Evolutionary conservation across 768 basidiomycete genomes (phyloP), one percentile per base, ranked within the genome.

Genomic region (Amanita exitialis): DNA sequence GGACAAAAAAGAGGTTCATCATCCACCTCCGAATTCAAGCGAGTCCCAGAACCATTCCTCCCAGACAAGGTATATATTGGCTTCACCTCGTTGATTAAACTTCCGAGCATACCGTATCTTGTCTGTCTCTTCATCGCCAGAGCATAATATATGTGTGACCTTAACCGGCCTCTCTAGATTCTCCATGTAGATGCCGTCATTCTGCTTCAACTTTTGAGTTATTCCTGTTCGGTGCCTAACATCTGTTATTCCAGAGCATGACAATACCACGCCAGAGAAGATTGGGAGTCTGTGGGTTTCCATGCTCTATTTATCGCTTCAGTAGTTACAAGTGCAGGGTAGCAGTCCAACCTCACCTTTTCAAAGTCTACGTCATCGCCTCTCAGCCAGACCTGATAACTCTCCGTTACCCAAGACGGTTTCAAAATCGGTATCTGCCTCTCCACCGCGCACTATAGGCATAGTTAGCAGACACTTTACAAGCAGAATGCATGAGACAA

Each of bases 31-130:
- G 60, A 80, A 89, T 37, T 83, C 80, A 2, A 94, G 59, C 23
- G 78, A 94, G 59, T 96, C 93, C 90, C 90, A 94, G 51, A 96
- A 86, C 94, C 94, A 97, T 55, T 95, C 92, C 60, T 94, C 91
- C 87, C 93, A 95, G 1, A 96, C 80, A 2, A 94, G 69, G 45
- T 77, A 72, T 28, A 92, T 91, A 39, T 77, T 73, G 4, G 83
- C 84, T 63, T 90, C 88, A 30, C 80, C 78, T 18, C 73, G 70
- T 15, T 69, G 62, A 60, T 86, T 86, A 58, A 87, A 86, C 59
- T 83, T 85, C 51, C 80, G 75, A 0, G 89, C 89, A 58, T 86
- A 88, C 4, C 69, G 73, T 74, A 92, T 83, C 69, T 91, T 92
- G 44, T 86, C 79, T 9, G 82, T 76, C 62, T 83, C 73, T 42